A percentile compares a stretch with the other conserved stretches of the same genome.
Evolutionary conservation across 2,329 filamentous ascomycete genomes (phyloP).

Genomic region (Fusarium algeriense): DNA sequence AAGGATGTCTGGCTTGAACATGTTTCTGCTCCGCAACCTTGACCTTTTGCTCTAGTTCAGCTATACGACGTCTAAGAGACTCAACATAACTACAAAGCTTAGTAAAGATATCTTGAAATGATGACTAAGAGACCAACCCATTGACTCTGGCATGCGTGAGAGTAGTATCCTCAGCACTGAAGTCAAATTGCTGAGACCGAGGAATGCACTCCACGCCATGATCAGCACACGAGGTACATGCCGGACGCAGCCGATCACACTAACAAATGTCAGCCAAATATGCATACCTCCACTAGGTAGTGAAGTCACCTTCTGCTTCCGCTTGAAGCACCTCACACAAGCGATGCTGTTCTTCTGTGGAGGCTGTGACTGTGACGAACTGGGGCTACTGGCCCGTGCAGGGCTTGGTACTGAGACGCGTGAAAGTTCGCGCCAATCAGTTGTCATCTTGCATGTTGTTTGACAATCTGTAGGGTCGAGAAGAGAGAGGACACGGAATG

Average conservation of each 20-base stretch:
- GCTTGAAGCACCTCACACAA: conserved; percentile 35
- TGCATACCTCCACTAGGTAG: too few species aligned
- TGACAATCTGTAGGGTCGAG: neutral
- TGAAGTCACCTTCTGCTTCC: conserved; percentile 28
- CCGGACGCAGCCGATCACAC: conserved; percentile 15
- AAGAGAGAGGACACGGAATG: neutral
- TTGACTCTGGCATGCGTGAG: conserved; percentile 22
- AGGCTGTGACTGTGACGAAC: conserved; percentile 6
- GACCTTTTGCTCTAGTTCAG: conserved; percentile 21
- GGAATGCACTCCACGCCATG: conserved; percentile 25
- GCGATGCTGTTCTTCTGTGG: conserved; percentile 14
- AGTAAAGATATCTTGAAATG: neutral
- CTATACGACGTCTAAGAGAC: conserved; percentile 12
- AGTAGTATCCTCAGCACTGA: conserved; percentile 18
- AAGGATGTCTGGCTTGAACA: neutral
- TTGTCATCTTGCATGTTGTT: conserved; percentile 8
- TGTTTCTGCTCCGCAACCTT: conserved; percentile 8
- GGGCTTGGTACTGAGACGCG: conserved; percentile 1
- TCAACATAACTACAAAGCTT: neutral
- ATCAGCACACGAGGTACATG: conserved; percentile 24
- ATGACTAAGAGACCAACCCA: neutral
- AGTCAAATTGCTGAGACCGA: conserved; percentile 28
- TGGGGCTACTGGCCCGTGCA: conserved; percentile 14
- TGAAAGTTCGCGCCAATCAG: conserved; percentile 16
- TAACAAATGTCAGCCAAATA: neutral